These are phyloP conservation scores for Epichloe hybrida DNA, from an alignment of 2,329 filamentous ascomycete species.

Conservation along the genomic window DNA sequence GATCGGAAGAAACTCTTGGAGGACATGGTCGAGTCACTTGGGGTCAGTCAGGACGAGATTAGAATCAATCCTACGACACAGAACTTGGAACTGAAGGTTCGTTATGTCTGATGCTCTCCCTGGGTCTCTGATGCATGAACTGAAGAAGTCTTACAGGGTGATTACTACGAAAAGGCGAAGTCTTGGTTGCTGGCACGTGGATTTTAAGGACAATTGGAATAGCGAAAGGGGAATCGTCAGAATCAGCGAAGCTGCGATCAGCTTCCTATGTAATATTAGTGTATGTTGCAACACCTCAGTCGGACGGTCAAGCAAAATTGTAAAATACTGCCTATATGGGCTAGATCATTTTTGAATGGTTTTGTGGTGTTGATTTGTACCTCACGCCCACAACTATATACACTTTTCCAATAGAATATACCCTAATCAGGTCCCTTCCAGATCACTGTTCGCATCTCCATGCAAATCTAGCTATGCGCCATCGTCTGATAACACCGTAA, in stretches of 20 bases:
- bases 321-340: conserved; percentile 7
- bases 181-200: conserved; percentile 22
- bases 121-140: background rate
- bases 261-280: conserved; percentile 2
- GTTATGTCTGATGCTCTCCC: conserved; percentile 6
- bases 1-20: conserved; percentile 48
- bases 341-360: background rate
- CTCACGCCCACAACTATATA: conserved; percentile 13
- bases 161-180: conserved; percentile 16
- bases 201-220: conserved; percentile 15
- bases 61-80: conserved; percentile 47
- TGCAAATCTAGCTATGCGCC: conserved; percentile 13
- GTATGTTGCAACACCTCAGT: conserved; percentile 2
- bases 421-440: conserved; percentile 6
- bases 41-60: conserved; percentile 40
- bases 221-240: no score
- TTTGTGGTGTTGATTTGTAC: conserved; percentile 13
- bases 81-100: conserved; percentile 64
- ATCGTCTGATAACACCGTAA: conserved; percentile 7
- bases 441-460: conserved; percentile 6
- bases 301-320: conserved; percentile 5
- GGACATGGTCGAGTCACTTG: conserved; percentile 48
- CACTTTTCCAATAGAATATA: conserved; percentile 7
- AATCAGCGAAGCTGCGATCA: background rate
- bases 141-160: conserved; percentile 16